A percentile compares a stretch with the other conserved stretches of the same genome.
phyloP scores from a whole-genome alignment of 2,329 filamentous ascomycete genomes.

The Graphilbum fragrans region DNA sequence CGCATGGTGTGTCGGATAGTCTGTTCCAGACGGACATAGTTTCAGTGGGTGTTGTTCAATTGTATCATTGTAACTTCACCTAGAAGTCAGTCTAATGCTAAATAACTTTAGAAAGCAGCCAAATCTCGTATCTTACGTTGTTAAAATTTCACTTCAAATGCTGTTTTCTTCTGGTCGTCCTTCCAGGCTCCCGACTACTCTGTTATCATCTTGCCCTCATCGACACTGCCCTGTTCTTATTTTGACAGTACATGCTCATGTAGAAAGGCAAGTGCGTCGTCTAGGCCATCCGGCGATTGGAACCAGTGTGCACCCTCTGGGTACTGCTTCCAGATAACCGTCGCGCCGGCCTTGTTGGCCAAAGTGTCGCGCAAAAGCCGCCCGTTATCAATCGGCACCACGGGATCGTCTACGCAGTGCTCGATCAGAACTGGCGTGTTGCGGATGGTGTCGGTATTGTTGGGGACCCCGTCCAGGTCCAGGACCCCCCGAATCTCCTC shows the following conservation, averaged over 20 bases:
- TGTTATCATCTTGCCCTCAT: too few species aligned
- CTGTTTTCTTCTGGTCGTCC: too few species aligned
- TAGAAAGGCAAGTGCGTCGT: slow-evolving; percentile 18
- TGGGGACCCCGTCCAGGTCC: background rate
- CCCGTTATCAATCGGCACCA: slow-evolving; percentile 25
- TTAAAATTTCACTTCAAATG: too few species aligned
- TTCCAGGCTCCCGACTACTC: too few species aligned
- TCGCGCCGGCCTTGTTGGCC: slow-evolving; percentile 21
- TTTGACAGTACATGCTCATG: background rate
- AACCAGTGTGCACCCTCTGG: slow-evolving; percentile 30
- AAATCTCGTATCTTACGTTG: too few species aligned
- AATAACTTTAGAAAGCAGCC: too few species aligned
- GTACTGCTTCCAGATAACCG: slow-evolving; percentile 29
- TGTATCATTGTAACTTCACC: too few species aligned
- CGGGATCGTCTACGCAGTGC: slow-evolving; percentile 29
- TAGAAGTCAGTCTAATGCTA: too few species aligned
- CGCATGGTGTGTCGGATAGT: too few species aligned
- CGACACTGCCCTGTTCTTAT: background rate
- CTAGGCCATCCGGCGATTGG: slow-evolving; percentile 27
- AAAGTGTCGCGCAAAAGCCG: slow-evolving; percentile 21
- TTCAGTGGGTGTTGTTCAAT: too few species aligned
- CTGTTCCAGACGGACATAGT: too few species aligned
- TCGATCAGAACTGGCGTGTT: slow-evolving; percentile 30
- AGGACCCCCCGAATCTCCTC: slow-evolving; percentile 20
- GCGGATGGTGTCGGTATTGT: slow-evolving; percentile 14